Evolutionary conservation across 148 eudicot genomes (phyloP), one percentile per base, ranked within the genome.

Genomic region (Rhododendron simsii): DNA sequence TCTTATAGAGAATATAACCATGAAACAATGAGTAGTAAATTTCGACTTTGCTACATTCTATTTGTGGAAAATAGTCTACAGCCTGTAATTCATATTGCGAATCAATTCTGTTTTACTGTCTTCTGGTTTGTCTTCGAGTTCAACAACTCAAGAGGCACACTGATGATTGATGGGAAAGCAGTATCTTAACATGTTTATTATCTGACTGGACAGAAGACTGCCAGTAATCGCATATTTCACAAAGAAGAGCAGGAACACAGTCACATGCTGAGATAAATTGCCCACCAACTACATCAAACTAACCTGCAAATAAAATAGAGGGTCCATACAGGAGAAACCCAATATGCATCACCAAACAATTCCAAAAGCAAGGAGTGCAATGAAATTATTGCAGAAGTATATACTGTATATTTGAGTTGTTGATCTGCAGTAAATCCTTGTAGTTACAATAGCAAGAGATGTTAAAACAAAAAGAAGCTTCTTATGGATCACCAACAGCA

Each of bases 401-500:
- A 75, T 69, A 28, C 16, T 69, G 35, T 9, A 28, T 69, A 28
- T 75, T 37, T 7, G 26, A 35, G 13, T 15, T 75, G 78, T 35
- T 37, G 12, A 37, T 18, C 78, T 37, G 20, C 5, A 50, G 61
- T 80, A 50, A 80, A 80, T 50, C 82, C 61, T 50, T 12, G 39
- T 13, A 6, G 63, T 14, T 26, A 2, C 2, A 28, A 28, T 80
- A 48, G 35, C 15, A 28, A 80, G 11, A 80, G 37, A 80, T 48
- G 12, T 13, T 50, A 5, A 80, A 50, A 14, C 51, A 78, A 45
- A 76, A 76, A 76, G 79, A 76, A 44, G 37, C 83, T 61, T 37
- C 76, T 51, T 47, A 81, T 76, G 13, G 30, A 81, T 61, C 28
- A 81, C 65, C 50, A 84, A 84, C 65, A 84, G 44, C 80, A 50